Base-by-base conservation (phyloP, 2,329 filamentous ascomycete species). In the Gaeumannomyces tritici region DNA sequence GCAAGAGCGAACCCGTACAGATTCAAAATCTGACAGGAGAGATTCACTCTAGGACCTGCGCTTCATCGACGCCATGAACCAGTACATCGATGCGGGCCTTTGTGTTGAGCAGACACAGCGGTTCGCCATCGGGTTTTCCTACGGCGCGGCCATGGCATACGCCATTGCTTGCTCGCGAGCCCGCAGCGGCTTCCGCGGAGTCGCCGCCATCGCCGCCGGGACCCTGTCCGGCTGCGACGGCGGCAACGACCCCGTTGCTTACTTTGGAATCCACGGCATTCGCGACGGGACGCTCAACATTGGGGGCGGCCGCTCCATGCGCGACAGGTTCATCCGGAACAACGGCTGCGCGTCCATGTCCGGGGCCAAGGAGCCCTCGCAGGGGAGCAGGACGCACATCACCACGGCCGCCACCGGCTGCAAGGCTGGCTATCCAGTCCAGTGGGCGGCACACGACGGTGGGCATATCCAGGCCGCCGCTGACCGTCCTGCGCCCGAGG, bases 81-180 rank as follows among this genome's bases (percentile, higher is more conserved):
- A 71, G 27, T 68, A 69, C 9, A 68, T 78, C 33, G 72, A 78
- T 63, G 64, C 67, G 5, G 71, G 73, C 28, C 73, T 80, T 51
- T 80, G 78, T 64, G 68, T 80, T 35, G 73, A 80, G 63, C 68
- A 74, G 63, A 69, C 68, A 51, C 71, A 73, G 61, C 71, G 74
- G 62, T 80, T 79, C 67, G 71, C 75, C 29, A 76, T 75, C 1
- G 77, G 76, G n/a, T 79, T 76, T 68, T 76, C 74, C 64, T 79
- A 77, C 66, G 77, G 78, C 51, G 76, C 71, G 55, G 73, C 74
- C 57, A 79, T 80, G 75, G 72, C 71, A 4, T 76, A 72, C 67
- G 70, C 73, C 1, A 67, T 79, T 18, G 77, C 77, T 4, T 80
- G 77, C 65, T 72, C 76, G 3, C 73, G 73, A 21, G 71, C 75